phyloP scores from a whole-genome alignment of 2,329 filamentous ascomycete species.

The Xylaria sp. region DNA sequence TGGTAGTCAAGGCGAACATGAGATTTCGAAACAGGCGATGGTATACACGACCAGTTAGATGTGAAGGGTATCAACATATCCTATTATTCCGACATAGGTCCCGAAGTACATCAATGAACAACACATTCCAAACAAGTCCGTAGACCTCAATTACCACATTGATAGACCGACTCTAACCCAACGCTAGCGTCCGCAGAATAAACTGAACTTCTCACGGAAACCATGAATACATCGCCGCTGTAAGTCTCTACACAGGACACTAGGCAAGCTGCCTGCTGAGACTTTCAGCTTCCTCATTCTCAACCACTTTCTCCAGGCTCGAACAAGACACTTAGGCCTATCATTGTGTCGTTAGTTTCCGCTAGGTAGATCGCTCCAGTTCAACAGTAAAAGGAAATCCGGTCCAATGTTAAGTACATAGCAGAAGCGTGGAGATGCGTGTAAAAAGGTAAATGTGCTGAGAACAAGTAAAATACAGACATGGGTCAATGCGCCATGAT shows the following conservation, averaged over 20 bases:
- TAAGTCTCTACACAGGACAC: background rate
- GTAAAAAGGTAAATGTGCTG: background rate
- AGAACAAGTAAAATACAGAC: constrained; percentile 18
- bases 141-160: background rate
- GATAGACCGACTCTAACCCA: background rate
- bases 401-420: background rate
- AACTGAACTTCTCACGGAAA: background rate
- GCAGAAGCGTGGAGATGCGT: background rate
- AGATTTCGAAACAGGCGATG: background rate
- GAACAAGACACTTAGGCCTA: background rate
- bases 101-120: background rate
- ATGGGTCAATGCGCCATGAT: constrained; percentile 7
- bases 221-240: background rate
- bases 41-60: background rate
- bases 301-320: background rate
- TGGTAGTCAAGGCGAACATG: background rate
- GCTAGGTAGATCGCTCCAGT: background rate
- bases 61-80: background rate
- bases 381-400: constrained; percentile 1
- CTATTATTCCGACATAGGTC: background rate
- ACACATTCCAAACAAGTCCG: background rate
- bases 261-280: background rate
- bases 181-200: background rate
- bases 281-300: background rate
- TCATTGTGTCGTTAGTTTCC: constrained; percentile 14